phyloP scores from a whole-genome alignment of 2,329 filamentous ascomycete species.

The Hymenoscyphus infarciens region DNA sequence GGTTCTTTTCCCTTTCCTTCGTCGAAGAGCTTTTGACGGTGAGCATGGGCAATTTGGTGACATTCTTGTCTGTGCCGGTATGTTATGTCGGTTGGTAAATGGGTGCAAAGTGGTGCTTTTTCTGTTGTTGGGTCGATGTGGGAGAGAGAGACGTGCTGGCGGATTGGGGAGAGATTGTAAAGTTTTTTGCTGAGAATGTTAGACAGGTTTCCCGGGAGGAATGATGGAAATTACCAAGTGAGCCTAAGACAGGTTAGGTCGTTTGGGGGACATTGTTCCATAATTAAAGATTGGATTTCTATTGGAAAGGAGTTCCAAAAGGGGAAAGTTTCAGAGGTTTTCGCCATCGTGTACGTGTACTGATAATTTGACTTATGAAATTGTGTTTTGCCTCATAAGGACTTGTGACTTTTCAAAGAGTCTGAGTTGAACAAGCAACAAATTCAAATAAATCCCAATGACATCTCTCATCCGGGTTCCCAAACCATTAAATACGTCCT shows the following conservation, averaged over 20 bases:
- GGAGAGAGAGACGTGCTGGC: constrained; percentile 15
- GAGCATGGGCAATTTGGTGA: constrained; percentile 18
- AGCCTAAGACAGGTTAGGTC: constrained; percentile 29
- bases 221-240: constrained; percentile 25
- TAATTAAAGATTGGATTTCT: constrained; percentile 28
- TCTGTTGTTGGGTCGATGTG: constrained; percentile 9
- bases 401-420: background rate
- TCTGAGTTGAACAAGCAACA: background rate
- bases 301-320: constrained; percentile 27
- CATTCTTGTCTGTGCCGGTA: constrained; percentile 16
- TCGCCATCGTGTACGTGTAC: background rate
- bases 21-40: background rate
- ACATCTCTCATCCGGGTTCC: background rate
- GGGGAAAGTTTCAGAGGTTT: constrained; percentile 16
- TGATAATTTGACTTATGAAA: too few species aligned
- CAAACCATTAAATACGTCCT: constrained; percentile 7
- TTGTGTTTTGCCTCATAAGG: too few species aligned
- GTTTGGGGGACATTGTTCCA: constrained; percentile 26
- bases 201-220: background rate
- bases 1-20: background rate
- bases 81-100: background rate
- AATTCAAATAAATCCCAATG: background rate
- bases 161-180: constrained; percentile 19
- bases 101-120: constrained; percentile 10
- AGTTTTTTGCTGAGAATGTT: constrained; percentile 24